Percentiles rank a stretch among this genome's conserved stretches.
These are phyloP conservation scores for Jatropha podagrica DNA, from an alignment of 441 rosid species.

Conservation along the genomic window DNA sequence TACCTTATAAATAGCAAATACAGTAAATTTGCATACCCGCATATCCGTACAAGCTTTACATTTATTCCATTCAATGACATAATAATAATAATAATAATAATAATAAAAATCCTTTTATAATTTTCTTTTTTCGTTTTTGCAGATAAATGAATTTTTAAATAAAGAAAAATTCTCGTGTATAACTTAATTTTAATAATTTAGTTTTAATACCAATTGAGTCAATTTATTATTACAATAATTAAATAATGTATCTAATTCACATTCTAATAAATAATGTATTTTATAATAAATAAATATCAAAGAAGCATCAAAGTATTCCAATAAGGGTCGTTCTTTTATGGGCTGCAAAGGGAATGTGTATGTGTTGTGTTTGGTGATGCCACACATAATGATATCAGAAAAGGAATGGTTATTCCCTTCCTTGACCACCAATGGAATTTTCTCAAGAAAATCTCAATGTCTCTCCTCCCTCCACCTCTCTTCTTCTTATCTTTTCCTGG, in stretches of 20 bases:
- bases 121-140: too few relatives aligned
- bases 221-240: too few relatives aligned
- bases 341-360: conserved; percentile 16
- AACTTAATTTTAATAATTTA: too few relatives aligned
- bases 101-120: too few relatives aligned
- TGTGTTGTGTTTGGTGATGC: not conserved
- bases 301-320: not conserved
- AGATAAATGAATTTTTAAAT: too few relatives aligned
- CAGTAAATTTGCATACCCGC: not conserved
- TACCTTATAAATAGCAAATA: not conserved
- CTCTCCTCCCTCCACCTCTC: not conserved
- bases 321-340: conserved; percentile 3
- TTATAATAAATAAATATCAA: not conserved
- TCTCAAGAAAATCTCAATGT: not conserved
- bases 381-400: not conserved
- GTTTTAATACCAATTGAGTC: too few relatives aligned
- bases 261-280: too few relatives aligned
- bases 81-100: not conserved
- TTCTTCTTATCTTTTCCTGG: not conserved
- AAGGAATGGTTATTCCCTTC: not conserved
- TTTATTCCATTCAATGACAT: conserved; percentile 2
- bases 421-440: not conserved
- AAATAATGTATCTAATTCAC: too few relatives aligned
- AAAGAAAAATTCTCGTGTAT: too few relatives aligned
- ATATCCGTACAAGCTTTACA: conserved; percentile 1